Evolutionary conservation across 495 filamentous ascomycete species (phyloP), one percentile per base, ranked within the genome.

Genomic region (Parmelia sp.): DNA sequence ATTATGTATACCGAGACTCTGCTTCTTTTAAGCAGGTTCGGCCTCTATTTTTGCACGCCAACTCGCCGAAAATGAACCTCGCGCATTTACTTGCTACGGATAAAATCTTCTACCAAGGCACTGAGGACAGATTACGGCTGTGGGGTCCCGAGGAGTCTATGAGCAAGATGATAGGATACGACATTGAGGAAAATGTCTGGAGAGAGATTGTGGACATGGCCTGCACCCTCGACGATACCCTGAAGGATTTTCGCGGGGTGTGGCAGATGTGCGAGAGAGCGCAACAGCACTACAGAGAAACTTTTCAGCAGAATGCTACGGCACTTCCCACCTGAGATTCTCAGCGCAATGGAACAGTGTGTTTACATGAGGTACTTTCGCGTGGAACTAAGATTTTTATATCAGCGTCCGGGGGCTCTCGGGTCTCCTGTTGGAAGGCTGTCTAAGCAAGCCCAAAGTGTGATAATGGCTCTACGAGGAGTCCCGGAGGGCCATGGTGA

Each of bases 111-210:
- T 67, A 73, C 11, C 44, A n/a, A 3, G 64, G 61, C 5, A 75
- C 62, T 9, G 53, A 64, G 33, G 17, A 58, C 4, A 49, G 62
- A 10, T 42, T 64, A n/a, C 51, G 78, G 23, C 72, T 78, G 21
- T 82, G 79, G 78, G 80, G 77, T 17, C 73, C 74, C 19, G 74
- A 78, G 4, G 72, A 79, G n/a, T 71, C 78, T 31, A 66, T 79
- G 17, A 69, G 78, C 15, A 64, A 67, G 31, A 58, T 58, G 53
- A 60, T 63, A 11, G 79, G 76, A 39, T 51, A 44, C 3, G 71
- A 72, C 64, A 42, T 71, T 4, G 77, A 80, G 68, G 73, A 66
- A 60, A 36, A 55, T n/a, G 39, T 73, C 57, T 79, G 77, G 77
- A 47, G 67, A 37, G 72, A 69, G 27, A 65, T 74, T 25, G 60